A percentile compares a stretch with the other conserved stretches of the same genome.
Conservation (phyloP, 1,139 yeast species). For the Saccharomyces hybrid region DNA sequence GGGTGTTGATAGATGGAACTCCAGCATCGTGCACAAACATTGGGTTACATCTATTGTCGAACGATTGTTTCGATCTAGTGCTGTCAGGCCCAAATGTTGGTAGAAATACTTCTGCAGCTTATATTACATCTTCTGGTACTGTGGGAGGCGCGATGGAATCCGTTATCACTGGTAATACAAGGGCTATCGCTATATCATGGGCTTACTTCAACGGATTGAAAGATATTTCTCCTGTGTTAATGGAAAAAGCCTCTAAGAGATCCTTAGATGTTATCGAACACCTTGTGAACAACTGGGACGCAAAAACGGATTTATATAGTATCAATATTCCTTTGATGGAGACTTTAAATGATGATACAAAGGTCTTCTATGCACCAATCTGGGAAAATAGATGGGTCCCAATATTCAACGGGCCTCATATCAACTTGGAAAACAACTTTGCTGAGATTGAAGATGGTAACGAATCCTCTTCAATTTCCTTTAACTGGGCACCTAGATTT, state of each 20-base stretch:
- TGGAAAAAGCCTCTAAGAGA: conserved; percentile 60
- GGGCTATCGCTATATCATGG: conserved; percentile 74
- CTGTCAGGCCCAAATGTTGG: conserved; percentile 95
- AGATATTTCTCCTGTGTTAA: conserved; percentile 45
- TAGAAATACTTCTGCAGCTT: conserved; percentile 83
- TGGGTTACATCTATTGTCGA: conserved; percentile 67
- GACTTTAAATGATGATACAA: conserved; percentile 46
- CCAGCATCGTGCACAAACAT: conserved; percentile 95
- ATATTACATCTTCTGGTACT: conserved; percentile 90
- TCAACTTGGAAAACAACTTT: conserved; percentile 25
- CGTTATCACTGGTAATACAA: conserved; percentile 60
- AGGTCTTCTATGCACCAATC: conserved; percentile 66
- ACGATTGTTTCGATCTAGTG: conserved; percentile 70
- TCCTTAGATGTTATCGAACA: conserved; percentile 56
- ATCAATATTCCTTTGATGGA: conserved; percentile 71
- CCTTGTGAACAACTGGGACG: conserved; percentile 52
- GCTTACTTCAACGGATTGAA: conserved; percentile 53
- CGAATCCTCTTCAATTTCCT: conserved; percentile 38
- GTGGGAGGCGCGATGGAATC: conserved; percentile 98
- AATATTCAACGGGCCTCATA: conserved; percentile 36
- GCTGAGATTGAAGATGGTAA: conserved; percentile 41
- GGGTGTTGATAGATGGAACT: conserved; percentile 84
- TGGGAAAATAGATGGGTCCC: conserved; percentile 77
- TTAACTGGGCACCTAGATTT: conserved; percentile 81
- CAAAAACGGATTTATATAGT: conserved; percentile 63